phyloP scores from a whole-genome alignment of 768 basidiomycete species.

The Podaxis mareebaensis region DNA sequence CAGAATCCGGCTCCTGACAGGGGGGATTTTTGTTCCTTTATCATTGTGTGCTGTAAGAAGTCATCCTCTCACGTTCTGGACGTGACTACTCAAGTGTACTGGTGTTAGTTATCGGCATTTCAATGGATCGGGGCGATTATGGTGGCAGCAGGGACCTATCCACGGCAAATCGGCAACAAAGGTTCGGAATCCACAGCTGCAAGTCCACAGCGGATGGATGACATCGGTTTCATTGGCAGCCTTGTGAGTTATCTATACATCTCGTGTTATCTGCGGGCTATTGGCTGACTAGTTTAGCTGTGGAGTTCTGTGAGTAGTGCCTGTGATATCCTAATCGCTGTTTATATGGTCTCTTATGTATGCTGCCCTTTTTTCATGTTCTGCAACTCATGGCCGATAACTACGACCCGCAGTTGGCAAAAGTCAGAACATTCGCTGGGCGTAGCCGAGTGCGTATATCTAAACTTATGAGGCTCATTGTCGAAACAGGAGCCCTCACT shows the following conservation, averaged over 20 bases:
- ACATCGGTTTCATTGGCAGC: slow-evolving; percentile 2
- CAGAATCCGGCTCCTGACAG: background rate
- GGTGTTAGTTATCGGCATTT: background rate
- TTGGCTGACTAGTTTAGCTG: background rate
- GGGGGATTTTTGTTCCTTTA: background rate
- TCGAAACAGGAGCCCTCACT: slow-evolving; percentile 16
- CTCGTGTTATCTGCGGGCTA: too few relatives aligned
- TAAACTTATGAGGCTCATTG: slow-evolving; percentile 9
- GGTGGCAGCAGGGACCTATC: slow-evolving; percentile 4
- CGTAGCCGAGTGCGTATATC: background rate
- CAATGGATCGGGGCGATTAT: slow-evolving; percentile 9
- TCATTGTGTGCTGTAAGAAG: background rate
- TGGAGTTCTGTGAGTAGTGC: slow-evolving; percentile 4
- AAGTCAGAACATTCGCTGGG: background rate
- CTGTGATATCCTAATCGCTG: slow-evolving; percentile 9
- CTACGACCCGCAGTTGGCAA: slow-evolving; percentile 1
- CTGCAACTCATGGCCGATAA: background rate
- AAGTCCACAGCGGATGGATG: background rate
- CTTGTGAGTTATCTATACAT: background rate
- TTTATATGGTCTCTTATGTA: slow-evolving; percentile 8
- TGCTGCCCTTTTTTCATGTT: background rate
- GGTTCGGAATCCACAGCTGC: background rate
- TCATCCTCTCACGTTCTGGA: background rate
- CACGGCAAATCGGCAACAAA: background rate
- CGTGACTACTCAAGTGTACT: background rate